Evolutionary conservation across 1,284 basidiomycete species (phyloP).

Genomic region (Uromyces viciae-fabae): DNA sequence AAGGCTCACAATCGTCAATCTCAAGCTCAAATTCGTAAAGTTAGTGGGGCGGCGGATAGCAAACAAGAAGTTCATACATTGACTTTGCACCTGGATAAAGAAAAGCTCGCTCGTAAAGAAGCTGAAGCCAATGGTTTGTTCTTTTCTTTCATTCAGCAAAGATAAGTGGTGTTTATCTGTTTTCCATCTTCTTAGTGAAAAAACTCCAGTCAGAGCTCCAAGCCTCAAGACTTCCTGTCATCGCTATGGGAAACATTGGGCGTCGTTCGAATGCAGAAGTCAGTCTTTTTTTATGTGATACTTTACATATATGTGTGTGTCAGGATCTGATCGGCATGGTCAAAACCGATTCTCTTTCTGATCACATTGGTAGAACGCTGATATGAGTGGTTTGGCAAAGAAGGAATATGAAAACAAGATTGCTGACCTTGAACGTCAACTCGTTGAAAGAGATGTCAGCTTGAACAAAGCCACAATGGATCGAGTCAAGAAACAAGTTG

Average conservation of each 20-base stretch:
- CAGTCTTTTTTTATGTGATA: slow-evolving; percentile 58
- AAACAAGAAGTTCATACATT: slow-evolving; percentile 44
- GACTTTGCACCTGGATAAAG: slow-evolving; percentile 50
- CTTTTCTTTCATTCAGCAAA: background rate
- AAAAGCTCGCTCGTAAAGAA: slow-evolving; percentile 57
- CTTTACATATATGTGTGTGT: slow-evolving; percentile 63
- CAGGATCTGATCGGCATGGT: slow-evolving; percentile 53
- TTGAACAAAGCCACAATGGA: slow-evolving; percentile 57
- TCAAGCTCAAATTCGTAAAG: slow-evolving; percentile 29
- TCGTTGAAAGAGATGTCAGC: slow-evolving; percentile 47
- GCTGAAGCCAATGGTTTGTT: slow-evolving; percentile 61
- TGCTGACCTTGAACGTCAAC: slow-evolving; percentile 51
- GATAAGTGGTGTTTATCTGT: background rate
- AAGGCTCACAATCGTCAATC: slow-evolving; percentile 62
- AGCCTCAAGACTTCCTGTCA: background rate
- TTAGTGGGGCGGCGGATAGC: slow-evolving; percentile 40
- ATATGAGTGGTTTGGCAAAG: slow-evolving; percentile 61
- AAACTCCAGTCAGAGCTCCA: slow-evolving; percentile 44
- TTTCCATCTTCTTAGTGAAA: slow-evolving; percentile 6
- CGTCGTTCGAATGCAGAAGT: slow-evolving; percentile 36
- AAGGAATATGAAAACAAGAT: slow-evolving; percentile 54
- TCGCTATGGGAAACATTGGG: slow-evolving; percentile 32
- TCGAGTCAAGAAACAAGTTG: slow-evolving; percentile 64
- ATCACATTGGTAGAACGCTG: slow-evolving; percentile 57
- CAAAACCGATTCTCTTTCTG: too few species aligned